Conservation (phyloP, 2,329 filamentous ascomycete species). For the Colletotrichum neosansevieriae region DNA sequence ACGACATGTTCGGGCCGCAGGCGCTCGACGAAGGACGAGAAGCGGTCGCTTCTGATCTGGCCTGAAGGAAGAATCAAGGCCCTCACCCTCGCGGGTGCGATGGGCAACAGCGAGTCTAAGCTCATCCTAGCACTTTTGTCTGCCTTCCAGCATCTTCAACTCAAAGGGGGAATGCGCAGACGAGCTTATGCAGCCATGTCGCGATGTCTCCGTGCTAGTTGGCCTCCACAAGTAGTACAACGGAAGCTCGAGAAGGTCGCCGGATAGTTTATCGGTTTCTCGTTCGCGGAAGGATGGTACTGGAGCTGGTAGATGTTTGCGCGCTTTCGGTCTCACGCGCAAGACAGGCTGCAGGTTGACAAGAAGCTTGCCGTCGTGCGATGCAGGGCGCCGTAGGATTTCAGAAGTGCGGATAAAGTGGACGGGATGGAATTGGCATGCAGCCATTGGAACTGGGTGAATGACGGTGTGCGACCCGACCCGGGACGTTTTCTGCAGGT, state of each 20-base stretch:
- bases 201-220: slow-evolving; percentile 20
- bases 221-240: slow-evolving; percentile 4
- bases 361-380: slow-evolving; percentile 17
- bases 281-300: neutral
- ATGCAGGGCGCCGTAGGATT: slow-evolving; percentile 22
- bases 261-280: neutral
- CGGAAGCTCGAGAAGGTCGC: slow-evolving; percentile 24
- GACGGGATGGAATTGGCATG: slow-evolving; percentile 31
- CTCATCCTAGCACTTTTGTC: slow-evolving; percentile 75
- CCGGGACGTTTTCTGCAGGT: slow-evolving; percentile 13
- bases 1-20: slow-evolving; percentile 85
- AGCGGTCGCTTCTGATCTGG: slow-evolving; percentile 84
- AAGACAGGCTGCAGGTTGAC: slow-evolving; percentile 22
- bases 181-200: slow-evolving; percentile 36
- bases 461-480: slow-evolving; percentile 39
- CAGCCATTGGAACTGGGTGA: slow-evolving; percentile 28
- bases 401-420: slow-evolving; percentile 12
- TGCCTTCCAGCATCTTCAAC: slow-evolving; percentile 40
- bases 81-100: slow-evolving; percentile 91
- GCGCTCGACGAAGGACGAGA: slow-evolving; percentile 81
- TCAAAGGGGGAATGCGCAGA: slow-evolving; percentile 22
- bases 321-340: slow-evolving; percentile 4
- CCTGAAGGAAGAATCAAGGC: slow-evolving; percentile 89
- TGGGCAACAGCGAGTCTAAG: slow-evolving; percentile 89
- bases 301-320: slow-evolving; percentile 1